Conservation (phyloP, 2,329 filamentous ascomycete species). For the Colletotrichum salicis region DNA sequence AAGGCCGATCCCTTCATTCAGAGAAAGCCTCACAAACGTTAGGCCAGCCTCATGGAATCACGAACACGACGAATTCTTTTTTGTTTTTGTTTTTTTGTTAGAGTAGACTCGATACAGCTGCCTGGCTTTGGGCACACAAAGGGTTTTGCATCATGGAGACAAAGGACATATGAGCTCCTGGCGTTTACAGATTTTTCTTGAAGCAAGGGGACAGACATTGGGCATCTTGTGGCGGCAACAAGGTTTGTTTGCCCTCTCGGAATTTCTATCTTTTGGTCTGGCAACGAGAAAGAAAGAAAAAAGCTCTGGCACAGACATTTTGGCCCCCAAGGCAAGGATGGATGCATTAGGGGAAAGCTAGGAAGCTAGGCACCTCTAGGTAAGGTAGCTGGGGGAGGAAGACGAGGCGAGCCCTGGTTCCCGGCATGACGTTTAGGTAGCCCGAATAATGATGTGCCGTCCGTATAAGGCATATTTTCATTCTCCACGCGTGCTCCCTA, state of each 20-base stretch:
- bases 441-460: background rate
- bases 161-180: conserved; percentile 21
- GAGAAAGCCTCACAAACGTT: conserved; percentile 44
- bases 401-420: background rate
- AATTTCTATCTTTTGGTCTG: conserved; percentile 15
- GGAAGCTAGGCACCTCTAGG: background rate
- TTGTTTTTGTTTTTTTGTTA: conserved; percentile 12
- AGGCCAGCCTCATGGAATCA: background rate
- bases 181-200: conserved; percentile 29
- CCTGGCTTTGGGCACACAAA: conserved; percentile 8
- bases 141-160: conserved; percentile 22
- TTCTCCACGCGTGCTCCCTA: background rate
- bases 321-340: background rate
- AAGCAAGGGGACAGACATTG: conserved; percentile 5
- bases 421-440: background rate
- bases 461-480: background rate
- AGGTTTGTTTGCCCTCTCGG: conserved; percentile 1
- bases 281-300: background rate
- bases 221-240: conserved; percentile 13
- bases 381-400: background rate
- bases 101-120: conserved; percentile 25
- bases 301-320: background rate
- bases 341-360: background rate
- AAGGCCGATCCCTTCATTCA: conserved; percentile 59
- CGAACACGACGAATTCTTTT: conserved; percentile 24